Percentiles rank a stretch among this genome's conserved stretches.
Conservation (phyloP, 2,329 filamentous ascomycete species). For the Xylaria sp. region DNA sequence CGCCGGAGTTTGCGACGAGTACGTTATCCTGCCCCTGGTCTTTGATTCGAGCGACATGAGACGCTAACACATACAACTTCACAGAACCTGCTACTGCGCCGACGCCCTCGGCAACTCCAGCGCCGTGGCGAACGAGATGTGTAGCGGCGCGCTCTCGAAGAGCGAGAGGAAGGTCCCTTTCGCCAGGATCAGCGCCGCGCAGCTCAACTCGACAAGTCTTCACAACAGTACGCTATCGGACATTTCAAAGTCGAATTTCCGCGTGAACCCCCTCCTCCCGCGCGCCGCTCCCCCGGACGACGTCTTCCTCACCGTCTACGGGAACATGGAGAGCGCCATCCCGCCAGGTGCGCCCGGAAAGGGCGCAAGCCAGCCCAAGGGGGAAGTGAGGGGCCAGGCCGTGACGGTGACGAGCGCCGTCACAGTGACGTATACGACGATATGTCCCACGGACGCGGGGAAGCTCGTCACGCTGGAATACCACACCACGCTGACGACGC, state of each 20-base stretch:
- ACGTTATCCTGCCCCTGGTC: slow-evolving; percentile 23
- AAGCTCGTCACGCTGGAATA: slow-evolving; percentile 49
- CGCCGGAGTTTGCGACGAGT: slow-evolving; percentile 53
- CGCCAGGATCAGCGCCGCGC: slow-evolving; percentile 15
- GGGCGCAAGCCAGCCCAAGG: slow-evolving; percentile 34
- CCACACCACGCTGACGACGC: slow-evolving; percentile 44
- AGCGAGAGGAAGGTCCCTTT: slow-evolving; percentile 2
- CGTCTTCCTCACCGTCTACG: slow-evolving; percentile 58
- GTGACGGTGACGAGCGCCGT: slow-evolving; percentile 39
- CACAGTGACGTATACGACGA: slow-evolving; percentile 49
- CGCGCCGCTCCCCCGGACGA: slow-evolving; percentile 43
- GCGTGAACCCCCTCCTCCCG: slow-evolving; percentile 39
- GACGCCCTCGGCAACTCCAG: slow-evolving; percentile 53
- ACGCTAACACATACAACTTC: slow-evolving; percentile 9
- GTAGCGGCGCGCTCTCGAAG: slow-evolving; percentile 52
- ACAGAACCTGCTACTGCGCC: slow-evolving; percentile 58
- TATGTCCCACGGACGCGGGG: slow-evolving; percentile 50
- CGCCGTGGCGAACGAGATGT: slow-evolving; percentile 49
- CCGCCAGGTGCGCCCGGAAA: slow-evolving; percentile 50
- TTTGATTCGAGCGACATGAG: background rate
- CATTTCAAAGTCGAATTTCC: slow-evolving; percentile 4
- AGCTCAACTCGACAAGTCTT: slow-evolving; percentile 8
- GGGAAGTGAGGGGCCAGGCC: background rate
- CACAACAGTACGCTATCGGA: slow-evolving; percentile 19
- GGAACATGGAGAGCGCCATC: slow-evolving; percentile 46